Evolutionary conservation across 208 protist genomes (phyloP), one percentile per base, ranked within the genome.

Genomic region (Cochliopodium minus): DNA sequence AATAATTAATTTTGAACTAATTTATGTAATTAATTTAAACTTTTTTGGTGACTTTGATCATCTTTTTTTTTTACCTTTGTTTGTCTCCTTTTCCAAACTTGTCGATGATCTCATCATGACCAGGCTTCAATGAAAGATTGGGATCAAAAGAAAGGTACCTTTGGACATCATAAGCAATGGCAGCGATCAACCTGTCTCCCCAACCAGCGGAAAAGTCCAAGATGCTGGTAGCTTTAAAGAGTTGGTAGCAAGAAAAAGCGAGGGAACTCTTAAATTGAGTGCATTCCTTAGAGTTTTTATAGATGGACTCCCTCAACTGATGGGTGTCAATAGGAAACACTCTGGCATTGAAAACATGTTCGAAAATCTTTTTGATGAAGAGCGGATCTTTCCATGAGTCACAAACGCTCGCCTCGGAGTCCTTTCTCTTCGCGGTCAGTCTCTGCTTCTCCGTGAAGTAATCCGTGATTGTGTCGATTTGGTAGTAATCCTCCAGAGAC

Each of bases 241-340:
- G 13, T 32, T 67, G 4, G 23, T 62, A 62, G 5, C 65, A 5
- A 28, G n/a, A 51, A 4, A 23, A 4, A 5, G 40, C 62, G 11
- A 66, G 62, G 6, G 25, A 53, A 25, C 40, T 36, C 50, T 66
- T 66, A 63, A 66, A 66, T 23, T 66, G 50, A 15, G 62, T 66
- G 61, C 62, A 66, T 49, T 66, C 62, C 34, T 67, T 65, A 4
- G 15, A 7, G 5, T 25, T n/a, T 15, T 15, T 15, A 38, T 38
- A 38, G 5, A 38, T 15, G 5, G 34, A 38, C 11, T 38, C 34
- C 11, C 34, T 38, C 11, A 38, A 38, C 11, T 38, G 9, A 11
- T 38, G 34, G 5, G 34, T 15, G 11, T 38, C 11, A 11, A 38
- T 38, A 38, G n/a, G n/a, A n/a, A n/a, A n/a, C n/a, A n/a, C n/a